Evolutionary conservation across 2,329 filamentous ascomycete species (phyloP), one percentile per base, ranked within the genome.

Genomic region (Fusarium falciforme): DNA sequence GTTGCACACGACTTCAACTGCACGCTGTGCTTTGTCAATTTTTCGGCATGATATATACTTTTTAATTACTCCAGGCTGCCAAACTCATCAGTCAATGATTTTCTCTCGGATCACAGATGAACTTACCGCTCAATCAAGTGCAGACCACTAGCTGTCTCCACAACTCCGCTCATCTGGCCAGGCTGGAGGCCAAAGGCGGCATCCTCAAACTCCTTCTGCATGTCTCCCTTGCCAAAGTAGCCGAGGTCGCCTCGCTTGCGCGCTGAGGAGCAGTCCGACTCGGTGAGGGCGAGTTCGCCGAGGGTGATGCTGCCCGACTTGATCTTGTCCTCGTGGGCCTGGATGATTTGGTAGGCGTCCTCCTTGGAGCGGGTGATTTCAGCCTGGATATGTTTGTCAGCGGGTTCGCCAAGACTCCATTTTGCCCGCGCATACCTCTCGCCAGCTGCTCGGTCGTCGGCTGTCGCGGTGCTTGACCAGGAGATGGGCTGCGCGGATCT

Each of bases 121-220:
- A 72, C 83, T 67, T 88, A 97, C 94, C 95, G 93, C 86, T 98
- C 93, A 84, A 99, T 99, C 84, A 99, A 87, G 85, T 99, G 96
- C 80, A 98, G 87, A 1, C 96, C 96, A 61, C 95, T 98, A 59
- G 95, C 95, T 42, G 96, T 98, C 84, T 98, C 93, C 14, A 98
- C 93, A 40, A 98, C 88, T 55, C 89, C 88, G 84, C 95, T 98
- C 80, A 98, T 91, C 84, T 98, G 90, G 36, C 95, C 95, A 3
- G 93, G 92, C 83, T 95, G 89, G 64, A 99, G 87, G n/a, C 89
- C 92, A 85, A 99, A 99, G 1, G 96, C 93, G 6, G 95, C 95
- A 66, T 98, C 94, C 85, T 99, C 96, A 80, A 99, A 99, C 84
- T 98, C 96, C 86, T 95, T 96, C 83, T 99, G 96, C 96, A 99